phyloP scores from a whole-genome alignment of 225 moss, liverwort and hornwort genomes.

The Ulota crispa region DNA sequence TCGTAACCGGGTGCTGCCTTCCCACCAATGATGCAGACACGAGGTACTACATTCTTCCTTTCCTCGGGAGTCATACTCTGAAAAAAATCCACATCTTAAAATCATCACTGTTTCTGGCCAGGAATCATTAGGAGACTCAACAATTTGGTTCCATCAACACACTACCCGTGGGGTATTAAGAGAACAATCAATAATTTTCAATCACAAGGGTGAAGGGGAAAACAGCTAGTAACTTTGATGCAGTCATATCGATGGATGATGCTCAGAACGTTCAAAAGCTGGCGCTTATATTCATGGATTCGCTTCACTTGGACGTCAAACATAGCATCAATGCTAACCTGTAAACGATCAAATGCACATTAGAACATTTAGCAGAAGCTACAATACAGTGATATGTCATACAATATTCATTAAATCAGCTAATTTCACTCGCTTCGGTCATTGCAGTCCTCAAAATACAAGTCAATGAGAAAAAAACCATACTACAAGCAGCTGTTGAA shows the following conservation, averaged over 20 bases:
- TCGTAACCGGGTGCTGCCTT: slow-evolving; percentile 91
- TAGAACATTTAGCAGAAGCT: slow-evolving; percentile 11
- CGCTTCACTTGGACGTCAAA: slow-evolving; percentile 96
- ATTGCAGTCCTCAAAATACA: background rate
- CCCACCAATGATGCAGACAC: slow-evolving; percentile 84
- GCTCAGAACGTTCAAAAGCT: slow-evolving; percentile 81
- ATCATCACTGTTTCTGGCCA: background rate
- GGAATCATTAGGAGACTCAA: background rate
- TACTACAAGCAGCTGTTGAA: background rate
- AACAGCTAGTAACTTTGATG: slow-evolving; percentile 71
- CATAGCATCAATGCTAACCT: slow-evolving; percentile 95
- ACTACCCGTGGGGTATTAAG: background rate
- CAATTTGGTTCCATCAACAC: background rate
- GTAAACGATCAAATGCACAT: slow-evolving; percentile 21
- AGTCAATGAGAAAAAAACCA: background rate
- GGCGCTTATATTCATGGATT: slow-evolving; percentile 93
- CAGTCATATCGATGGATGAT: slow-evolving; percentile 83
- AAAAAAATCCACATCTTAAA: background rate
- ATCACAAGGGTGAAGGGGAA: slow-evolving; percentile 15
- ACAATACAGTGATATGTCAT: slow-evolving; percentile 5
- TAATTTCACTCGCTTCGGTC: background rate
- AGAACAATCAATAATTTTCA: background rate
- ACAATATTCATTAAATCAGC: background rate
- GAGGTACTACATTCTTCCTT: slow-evolving; percentile 77
- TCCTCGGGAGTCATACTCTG: slow-evolving; percentile 83